Evolutionary conservation across 768 basidiomycete genomes (phyloP).

Genomic region (Russula emetica): DNA sequence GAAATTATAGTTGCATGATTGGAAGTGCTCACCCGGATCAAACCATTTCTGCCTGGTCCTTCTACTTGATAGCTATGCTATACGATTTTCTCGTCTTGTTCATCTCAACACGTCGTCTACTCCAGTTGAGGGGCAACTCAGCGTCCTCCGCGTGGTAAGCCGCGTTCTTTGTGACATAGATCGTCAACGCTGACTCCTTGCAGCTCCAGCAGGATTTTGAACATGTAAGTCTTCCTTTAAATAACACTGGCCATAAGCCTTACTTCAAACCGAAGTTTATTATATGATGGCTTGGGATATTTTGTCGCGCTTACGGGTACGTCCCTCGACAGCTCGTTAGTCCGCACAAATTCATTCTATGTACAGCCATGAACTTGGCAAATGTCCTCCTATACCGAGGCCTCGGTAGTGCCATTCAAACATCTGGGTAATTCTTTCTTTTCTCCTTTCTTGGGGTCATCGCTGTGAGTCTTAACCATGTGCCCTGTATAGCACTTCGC

Average conservation of each 20-base stretch:
- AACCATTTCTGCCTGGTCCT: conserved; percentile 48
- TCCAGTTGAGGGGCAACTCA: conserved; percentile 40
- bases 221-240: conserved; percentile 28
- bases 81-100: conserved; percentile 52
- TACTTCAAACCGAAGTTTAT: conserved; percentile 43
- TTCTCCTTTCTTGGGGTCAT: neutral
- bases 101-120: conserved; percentile 50
- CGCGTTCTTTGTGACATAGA: neutral
- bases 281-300: conserved; percentile 64
- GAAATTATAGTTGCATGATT: conserved; percentile 45
- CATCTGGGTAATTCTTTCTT: conserved; percentile 19
- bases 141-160: conserved; percentile 34
- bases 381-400: conserved; percentile 33
- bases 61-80: conserved; percentile 53
- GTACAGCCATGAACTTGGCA: conserved; percentile 30
- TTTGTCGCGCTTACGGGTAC: conserved; percentile 50
- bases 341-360: neutral
- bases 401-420: conserved; percentile 26
- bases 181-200: neutral
- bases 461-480: conserved; percentile 1
- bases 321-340: neutral
- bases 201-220: conserved; percentile 31
- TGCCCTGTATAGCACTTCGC: conserved; percentile 29
- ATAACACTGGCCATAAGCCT: neutral
- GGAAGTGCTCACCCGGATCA: conserved; percentile 28